phyloP scores from a whole-genome alignment of 2,329 filamentous ascomycete genomes.

The Pestalotiopsis sp. region DNA sequence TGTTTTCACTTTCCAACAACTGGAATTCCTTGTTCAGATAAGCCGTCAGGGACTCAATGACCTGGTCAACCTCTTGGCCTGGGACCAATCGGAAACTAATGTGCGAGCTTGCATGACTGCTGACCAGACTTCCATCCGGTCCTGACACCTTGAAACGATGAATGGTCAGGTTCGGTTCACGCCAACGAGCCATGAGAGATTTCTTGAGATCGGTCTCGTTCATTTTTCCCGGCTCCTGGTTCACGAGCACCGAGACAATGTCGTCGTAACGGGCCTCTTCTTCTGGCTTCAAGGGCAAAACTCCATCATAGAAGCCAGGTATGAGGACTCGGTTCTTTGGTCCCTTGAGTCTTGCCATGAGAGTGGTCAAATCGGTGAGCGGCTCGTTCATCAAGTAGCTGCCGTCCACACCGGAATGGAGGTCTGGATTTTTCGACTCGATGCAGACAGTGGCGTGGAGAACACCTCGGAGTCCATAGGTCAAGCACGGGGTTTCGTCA shows the following conservation, averaged over 20 bases:
- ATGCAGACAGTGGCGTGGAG: slow-evolving; percentile 91
- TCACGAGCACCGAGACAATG: slow-evolving; percentile 77
- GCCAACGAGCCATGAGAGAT: slow-evolving; percentile 91
- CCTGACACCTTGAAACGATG: slow-evolving; percentile 93
- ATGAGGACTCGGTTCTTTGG: slow-evolving; percentile 80
- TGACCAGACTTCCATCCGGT: slow-evolving; percentile 89
- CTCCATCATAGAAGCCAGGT: slow-evolving; percentile 85
- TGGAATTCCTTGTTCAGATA: slow-evolving; percentile 75
- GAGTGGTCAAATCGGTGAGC: slow-evolving; percentile 83
- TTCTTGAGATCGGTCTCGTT: slow-evolving; percentile 73
- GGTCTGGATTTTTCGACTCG: slow-evolving; percentile 82
- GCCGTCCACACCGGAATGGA: slow-evolving; percentile 96
- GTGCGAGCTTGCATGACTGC: slow-evolving; percentile 83
- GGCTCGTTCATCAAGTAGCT: slow-evolving; percentile 89
- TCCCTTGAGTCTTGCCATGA: slow-evolving; percentile 82
- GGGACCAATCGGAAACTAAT: slow-evolving; percentile 92
- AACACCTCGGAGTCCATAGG: slow-evolving; percentile 90
- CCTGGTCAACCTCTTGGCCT: slow-evolving; percentile 83
- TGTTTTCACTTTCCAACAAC: slow-evolving; percentile 78
- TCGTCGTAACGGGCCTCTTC: slow-evolving; percentile 84
- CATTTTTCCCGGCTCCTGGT: slow-evolving; percentile 64
- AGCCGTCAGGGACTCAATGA: slow-evolving; percentile 67
- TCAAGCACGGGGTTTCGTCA: slow-evolving; percentile 92
- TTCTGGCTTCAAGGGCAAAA: slow-evolving; percentile 72
- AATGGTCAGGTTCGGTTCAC: slow-evolving; percentile 91